phyloP scores from a whole-genome alignment of 345 rosid species.

The Murraya paniculata region DNA sequence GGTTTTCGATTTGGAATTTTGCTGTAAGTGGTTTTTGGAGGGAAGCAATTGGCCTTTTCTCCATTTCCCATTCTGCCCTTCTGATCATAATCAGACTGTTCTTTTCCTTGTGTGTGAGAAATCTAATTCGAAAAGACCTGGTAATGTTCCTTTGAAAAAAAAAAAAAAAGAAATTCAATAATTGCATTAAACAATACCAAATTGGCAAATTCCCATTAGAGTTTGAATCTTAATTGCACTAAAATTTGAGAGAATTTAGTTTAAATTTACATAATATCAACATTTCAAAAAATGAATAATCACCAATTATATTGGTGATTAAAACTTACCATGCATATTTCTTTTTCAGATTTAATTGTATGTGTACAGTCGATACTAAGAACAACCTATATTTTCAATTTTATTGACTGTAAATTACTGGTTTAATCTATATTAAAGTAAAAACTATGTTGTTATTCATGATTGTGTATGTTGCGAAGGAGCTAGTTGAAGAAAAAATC shows the following conservation, averaged over 20 bases:
- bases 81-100: not conserved
- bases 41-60: conserved; percentile 16
- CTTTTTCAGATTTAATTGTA: not conserved
- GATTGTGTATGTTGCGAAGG: not conserved
- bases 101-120: not conserved
- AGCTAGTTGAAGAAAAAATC: not conserved
- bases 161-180: no score
- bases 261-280: no score
- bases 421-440: not conserved
- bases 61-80: conserved; percentile 22
- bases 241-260: no score
- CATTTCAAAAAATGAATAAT: no score
- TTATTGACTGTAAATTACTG: not conserved
- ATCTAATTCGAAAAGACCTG: not conserved
- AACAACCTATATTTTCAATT: no score
- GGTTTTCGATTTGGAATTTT: conserved; percentile 34
- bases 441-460: not conserved
- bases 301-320: no score
- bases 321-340: no score
- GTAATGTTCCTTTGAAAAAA: no score
- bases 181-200: no score
- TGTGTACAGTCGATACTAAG: no score
- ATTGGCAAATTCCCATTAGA: no score
- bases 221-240: no score
- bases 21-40: conserved; percentile 26